A percentile compares a stretch with the other conserved stretches of the same genome.
Conservation (phyloP, 805 yeast species). For the Candida saitoana region DNA sequence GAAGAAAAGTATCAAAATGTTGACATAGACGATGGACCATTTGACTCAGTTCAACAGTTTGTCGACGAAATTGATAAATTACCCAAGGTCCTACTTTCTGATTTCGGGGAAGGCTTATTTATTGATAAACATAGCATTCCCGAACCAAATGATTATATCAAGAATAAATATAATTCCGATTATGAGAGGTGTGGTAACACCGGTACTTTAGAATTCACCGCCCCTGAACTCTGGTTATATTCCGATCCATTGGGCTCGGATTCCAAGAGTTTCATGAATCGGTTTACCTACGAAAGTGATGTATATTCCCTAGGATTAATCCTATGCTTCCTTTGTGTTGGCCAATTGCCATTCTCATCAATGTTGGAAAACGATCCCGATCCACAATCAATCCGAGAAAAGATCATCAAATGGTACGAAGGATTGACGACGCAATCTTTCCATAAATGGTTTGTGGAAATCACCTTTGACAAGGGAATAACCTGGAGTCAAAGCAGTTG, state of each 20-base stretch:
- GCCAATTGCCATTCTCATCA: conserved; percentile 54
- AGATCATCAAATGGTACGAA: conserved; percentile 30
- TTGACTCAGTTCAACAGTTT: conserved; percentile 8
- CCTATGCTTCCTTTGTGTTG: conserved; percentile 69
- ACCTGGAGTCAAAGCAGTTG: background rate
- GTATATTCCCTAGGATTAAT: conserved; percentile 82
- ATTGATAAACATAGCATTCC: conserved; percentile 46
- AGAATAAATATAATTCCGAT: conserved; percentile 22
- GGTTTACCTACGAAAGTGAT: conserved; percentile 72
- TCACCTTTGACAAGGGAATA: background rate
- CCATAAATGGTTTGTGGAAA: conserved; percentile 22
- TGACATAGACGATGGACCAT: background rate
- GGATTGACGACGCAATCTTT: conserved; percentile 17
- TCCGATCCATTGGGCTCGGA: conserved; percentile 24
- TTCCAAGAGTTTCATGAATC: conserved; percentile 35
- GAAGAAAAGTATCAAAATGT: conserved; percentile 26
- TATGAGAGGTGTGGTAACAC: conserved; percentile 71
- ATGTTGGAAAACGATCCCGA: conserved; percentile 18
- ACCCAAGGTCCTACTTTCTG: conserved; percentile 78
- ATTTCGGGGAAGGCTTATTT: conserved; percentile 84
- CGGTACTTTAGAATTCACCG: conserved; percentile 83
- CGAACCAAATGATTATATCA: conserved; percentile 7
- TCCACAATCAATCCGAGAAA: conserved; percentile 24
- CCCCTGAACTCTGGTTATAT: conserved; percentile 67
- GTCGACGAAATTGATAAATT: conserved; percentile 23